These are phyloP conservation scores for Phytopythium aichiense DNA, from an alignment of 352 stramenopile genomes.

Conservation along the genomic window DNA sequence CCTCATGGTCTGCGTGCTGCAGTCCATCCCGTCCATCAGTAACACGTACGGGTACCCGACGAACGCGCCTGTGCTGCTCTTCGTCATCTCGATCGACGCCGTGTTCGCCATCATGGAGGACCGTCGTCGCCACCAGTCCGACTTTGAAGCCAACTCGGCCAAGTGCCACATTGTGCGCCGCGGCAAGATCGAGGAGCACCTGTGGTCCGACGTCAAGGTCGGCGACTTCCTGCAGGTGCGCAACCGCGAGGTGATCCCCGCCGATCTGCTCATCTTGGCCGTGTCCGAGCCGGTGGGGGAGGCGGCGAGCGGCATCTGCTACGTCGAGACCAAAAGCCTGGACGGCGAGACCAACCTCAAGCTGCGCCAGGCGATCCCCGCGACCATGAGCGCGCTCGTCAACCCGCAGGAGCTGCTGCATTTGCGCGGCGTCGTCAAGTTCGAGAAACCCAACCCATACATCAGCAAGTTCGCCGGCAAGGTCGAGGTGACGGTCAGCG, in stretches of 20 bases:
- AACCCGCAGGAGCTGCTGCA: slow-evolving; percentile 50
- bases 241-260: slow-evolving; percentile 82
- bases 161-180: slow-evolving; percentile 69
- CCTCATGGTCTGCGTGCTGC: slow-evolving; percentile 87
- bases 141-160: slow-evolving; percentile 78
- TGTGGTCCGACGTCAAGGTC: slow-evolving; percentile 83
- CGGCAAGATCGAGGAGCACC: slow-evolving; percentile 62
- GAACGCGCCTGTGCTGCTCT: slow-evolving; percentile 78
- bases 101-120: slow-evolving; percentile 90
- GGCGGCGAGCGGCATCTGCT: slow-evolving; percentile 79
- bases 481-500: slow-evolving; percentile 64
- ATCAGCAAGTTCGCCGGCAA: slow-evolving; percentile 89
- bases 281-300: slow-evolving; percentile 66
- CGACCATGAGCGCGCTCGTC: slow-evolving; percentile 59
- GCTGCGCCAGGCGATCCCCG: slow-evolving; percentile 62
- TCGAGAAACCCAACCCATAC: slow-evolving; percentile 78
- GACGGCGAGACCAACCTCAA: slow-evolving; percentile 95
- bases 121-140: slow-evolving; percentile 62
- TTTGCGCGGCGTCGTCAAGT: slow-evolving; percentile 58
- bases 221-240: slow-evolving; percentile 75
- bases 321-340: slow-evolving; percentile 89
- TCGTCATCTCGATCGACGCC: slow-evolving; percentile 89
- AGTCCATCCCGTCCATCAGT: slow-evolving; percentile 78
- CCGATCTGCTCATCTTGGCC: slow-evolving; percentile 79
- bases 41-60: slow-evolving; percentile 81